Base-by-base conservation (phyloP, 129 eudicot genomes). In the Tagetes erecta region DNA sequence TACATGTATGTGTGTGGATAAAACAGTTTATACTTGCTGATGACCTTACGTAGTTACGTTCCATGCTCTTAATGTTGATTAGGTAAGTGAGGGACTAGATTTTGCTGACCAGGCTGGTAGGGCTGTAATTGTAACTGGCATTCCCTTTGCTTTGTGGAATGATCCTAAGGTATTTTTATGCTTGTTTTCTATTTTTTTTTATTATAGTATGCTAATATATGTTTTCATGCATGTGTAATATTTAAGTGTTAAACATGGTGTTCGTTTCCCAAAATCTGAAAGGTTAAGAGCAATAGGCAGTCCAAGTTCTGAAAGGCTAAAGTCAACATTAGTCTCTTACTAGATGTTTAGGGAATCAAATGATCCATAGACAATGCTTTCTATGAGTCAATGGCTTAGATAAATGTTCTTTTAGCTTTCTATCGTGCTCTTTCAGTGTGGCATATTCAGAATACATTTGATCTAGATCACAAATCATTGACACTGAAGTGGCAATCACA, bases 51-150 rank as follows among this genome's bases (percentile, higher is more conserved):
- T 20, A 20, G 27, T 20, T 69, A 12, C 47, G 63, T 33, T 47
- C 14, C 66, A 59, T n/a, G 53, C 38, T 58, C 49, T 37, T 34
- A 41, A 68, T 71, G 58, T 81, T 8, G 64, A 52, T 64, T 78
- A 94, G 98, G 98, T 94, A 59, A 94, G 98, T 72, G 98, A 90
- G 85, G 98, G 98, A 55, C 82, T 94, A 72, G 98, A 94, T 86
- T 94, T 94, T 88, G 91, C 97, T 64, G 98, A 94, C 70, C 95
- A 85, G 42, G 92, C 93, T 80, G 98, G 98, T 63, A 84, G 98
- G 81, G 98, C 98, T 76, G 98, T 94, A 74, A 80, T 94, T 36
- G 70, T 94, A 74, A 91, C 97, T 64, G 98, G 98, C 55, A 78
- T 91, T 82, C 98, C 98, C 42, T 94, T 94, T 85, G 96, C 98